These are phyloP conservation scores for Fusarium ramigenum DNA, from an alignment of 2,329 filamentous ascomycete species.

Conservation along the genomic window DNA sequence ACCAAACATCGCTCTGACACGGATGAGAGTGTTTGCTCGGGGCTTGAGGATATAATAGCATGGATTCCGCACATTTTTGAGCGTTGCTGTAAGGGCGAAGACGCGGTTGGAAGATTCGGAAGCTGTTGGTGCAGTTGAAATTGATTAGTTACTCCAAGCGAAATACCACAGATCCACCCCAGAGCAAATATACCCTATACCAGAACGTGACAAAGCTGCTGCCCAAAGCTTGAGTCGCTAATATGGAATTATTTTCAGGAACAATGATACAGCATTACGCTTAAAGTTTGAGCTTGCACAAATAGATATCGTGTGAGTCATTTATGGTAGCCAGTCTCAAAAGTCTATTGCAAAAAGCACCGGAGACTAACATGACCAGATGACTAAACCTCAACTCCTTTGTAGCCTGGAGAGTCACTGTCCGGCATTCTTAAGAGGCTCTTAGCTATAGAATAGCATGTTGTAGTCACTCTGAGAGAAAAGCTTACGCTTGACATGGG, in stretches of 20 bases:
- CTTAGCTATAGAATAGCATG: too few relatives aligned
- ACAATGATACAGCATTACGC: neutral
- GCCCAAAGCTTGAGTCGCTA: neutral
- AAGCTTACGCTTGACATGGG: slow-evolving; percentile 6
- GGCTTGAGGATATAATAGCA: slow-evolving; percentile 54
- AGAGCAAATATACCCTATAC: slow-evolving; percentile 1
- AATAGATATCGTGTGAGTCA: neutral
- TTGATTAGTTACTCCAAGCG: neutral
- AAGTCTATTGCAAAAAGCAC: neutral
- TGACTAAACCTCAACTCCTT: neutral
- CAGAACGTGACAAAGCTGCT: neutral
- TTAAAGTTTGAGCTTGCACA: neutral
- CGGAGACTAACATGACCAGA: neutral
- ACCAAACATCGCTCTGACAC: slow-evolving; percentile 57
- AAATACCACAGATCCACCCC: slow-evolving; percentile 16
- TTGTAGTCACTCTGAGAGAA: neutral
- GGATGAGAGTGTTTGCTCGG: slow-evolving; percentile 43
- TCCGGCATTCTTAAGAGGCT: neutral
- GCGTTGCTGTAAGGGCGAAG: slow-evolving; percentile 11
- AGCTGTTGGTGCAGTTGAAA: slow-evolving; percentile 2
- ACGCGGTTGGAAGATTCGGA: slow-evolving; percentile 12
- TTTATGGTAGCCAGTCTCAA: neutral
- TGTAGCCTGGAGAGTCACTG: neutral
- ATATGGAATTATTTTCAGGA: neutral
- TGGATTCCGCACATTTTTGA: slow-evolving; percentile 70